These are phyloP conservation scores for Ilyonectria destructans DNA, from an alignment of 2,329 filamentous ascomycete genomes.

Conservation along the genomic window DNA sequence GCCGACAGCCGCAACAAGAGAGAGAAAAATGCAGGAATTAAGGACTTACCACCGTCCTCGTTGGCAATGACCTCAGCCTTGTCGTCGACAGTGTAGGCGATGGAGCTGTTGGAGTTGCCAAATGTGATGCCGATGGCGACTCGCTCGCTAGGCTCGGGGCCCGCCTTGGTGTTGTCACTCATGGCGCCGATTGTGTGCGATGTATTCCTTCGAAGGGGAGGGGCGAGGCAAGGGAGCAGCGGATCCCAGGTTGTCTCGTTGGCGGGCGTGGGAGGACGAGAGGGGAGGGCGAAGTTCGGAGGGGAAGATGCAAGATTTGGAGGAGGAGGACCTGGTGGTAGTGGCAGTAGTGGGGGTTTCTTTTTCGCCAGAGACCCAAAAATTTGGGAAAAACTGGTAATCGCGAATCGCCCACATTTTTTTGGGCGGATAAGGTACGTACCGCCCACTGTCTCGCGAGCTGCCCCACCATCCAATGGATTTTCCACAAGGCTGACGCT, in stretches of 20 bases:
- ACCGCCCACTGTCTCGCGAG: conserved; percentile 31
- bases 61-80: conserved; percentile 99
- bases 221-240: conserved; percentile 18
- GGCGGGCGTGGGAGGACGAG: conserved; percentile 16
- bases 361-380: conserved; percentile 45
- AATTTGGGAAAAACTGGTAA: conserved; percentile 46
- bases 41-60: conserved; percentile 88
- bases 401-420: conserved; percentile 46
- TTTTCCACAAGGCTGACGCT: conserved; percentile 30
- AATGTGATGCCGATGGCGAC: conserved; percentile 95
- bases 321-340: conserved; percentile 33
- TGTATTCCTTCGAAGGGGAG: conserved; percentile 16
- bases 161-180: conserved; percentile 64
- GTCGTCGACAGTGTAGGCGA: conserved; percentile 93
- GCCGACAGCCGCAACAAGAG: neutral
- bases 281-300: conserved; percentile 29
- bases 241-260: conserved; percentile 32
- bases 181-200: conserved; percentile 52
- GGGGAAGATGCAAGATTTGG: conserved; percentile 41
- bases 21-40: neutral
- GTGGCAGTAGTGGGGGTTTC: conserved; percentile 48
- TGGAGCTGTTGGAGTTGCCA: conserved; percentile 98
- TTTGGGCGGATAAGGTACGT: conserved; percentile 40
- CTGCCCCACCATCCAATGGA: conserved; percentile 24
- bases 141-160: conserved; percentile 71